These are phyloP conservation scores for Vachellia collinsii DNA, from an alignment of 306 rosid species.

Conservation along the genomic window DNA sequence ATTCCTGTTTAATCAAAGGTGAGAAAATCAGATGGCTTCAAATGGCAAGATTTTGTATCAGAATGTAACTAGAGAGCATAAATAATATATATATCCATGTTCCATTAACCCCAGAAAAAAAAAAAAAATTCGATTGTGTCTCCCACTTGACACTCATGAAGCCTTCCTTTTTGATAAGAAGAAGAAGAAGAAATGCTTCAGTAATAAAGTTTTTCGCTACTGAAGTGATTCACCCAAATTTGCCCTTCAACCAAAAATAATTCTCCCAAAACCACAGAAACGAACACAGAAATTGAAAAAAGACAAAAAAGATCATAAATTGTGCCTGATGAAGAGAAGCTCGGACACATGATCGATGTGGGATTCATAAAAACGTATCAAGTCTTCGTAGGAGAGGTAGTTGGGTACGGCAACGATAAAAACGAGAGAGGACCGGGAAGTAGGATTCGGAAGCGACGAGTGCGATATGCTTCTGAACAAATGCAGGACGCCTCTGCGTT, in stretches of 20 bases:
- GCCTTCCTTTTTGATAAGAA: neutral
- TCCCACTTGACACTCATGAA: neutral
- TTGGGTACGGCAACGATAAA: conserved; percentile 90
- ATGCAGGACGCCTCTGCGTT: conserved; percentile 77
- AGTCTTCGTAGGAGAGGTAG: conserved; percentile 75
- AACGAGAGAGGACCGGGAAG: conserved; percentile 60
- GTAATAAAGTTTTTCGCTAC: neutral
- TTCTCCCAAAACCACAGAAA: neutral
- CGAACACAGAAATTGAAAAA: neutral
- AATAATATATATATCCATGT: no score
- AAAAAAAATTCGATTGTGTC: neutral
- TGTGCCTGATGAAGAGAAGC: conserved; percentile 82
- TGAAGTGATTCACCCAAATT: neutral
- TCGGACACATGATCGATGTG: conserved; percentile 60
- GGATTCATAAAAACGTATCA: conserved; percentile 68
- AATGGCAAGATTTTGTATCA: neutral
- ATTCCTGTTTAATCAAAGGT: conserved; percentile 50
- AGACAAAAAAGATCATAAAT: neutral
- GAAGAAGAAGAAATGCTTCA: neutral
- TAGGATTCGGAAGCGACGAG: conserved; percentile 63
- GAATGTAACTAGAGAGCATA: no score
- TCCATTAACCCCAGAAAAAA: neutral
- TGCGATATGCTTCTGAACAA: conserved; percentile 65
- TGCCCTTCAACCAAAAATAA: neutral
- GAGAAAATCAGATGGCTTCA: neutral